Evolutionary conservation across 352 stramenopile genomes (phyloP).

Genomic region (Plasmopara muralis): DNA sequence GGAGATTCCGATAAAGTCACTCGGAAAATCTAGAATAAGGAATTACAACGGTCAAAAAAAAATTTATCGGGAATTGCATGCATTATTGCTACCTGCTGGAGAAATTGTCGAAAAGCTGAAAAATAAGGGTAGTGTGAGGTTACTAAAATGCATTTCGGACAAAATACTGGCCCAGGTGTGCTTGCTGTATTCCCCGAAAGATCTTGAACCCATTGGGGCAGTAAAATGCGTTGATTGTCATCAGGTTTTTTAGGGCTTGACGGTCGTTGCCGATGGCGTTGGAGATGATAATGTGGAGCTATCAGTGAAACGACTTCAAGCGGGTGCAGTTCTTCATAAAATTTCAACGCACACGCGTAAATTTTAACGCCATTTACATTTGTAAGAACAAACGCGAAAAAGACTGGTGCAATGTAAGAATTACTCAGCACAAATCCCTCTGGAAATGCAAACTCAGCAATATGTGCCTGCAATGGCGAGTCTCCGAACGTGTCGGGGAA

Average conservation of each 20-base stretch:
- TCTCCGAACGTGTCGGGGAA: slow-evolving; percentile 61
- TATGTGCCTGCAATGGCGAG: slow-evolving; percentile 48
- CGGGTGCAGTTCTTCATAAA: slow-evolving; percentile 76
- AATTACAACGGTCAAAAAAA: no score
- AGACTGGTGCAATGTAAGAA: slow-evolving; percentile 45
- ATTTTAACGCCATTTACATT: slow-evolving; percentile 77
- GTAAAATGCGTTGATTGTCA: slow-evolving; percentile 42
- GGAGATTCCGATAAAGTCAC: no score
- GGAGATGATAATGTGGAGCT: not conserved
- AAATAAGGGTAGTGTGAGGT: slow-evolving; percentile 96
- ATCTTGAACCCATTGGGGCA: slow-evolving; percentile 71
- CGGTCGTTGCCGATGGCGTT: slow-evolving; percentile 23
- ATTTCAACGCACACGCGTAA: slow-evolving; percentile 71
- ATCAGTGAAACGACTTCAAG: slow-evolving; percentile 59
- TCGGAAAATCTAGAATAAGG: no score
- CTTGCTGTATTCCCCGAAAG: slow-evolving; percentile 39
- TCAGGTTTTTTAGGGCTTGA: slow-evolving; percentile 14
- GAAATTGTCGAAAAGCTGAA: slow-evolving; percentile 90
- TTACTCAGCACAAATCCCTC: slow-evolving; percentile 54
- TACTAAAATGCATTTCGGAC: slow-evolving; percentile 90
- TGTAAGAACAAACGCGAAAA: slow-evolving; percentile 46
- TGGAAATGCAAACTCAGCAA: slow-evolving; percentile 76
- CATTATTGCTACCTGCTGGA: slow-evolving; percentile 81
- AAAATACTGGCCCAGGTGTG: slow-evolving; percentile 69
- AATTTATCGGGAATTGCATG: slow-evolving; percentile 33